phyloP scores from a whole-genome alignment of 495 filamentous ascomycete genomes.

The Daldinia vernicosa region DNA sequence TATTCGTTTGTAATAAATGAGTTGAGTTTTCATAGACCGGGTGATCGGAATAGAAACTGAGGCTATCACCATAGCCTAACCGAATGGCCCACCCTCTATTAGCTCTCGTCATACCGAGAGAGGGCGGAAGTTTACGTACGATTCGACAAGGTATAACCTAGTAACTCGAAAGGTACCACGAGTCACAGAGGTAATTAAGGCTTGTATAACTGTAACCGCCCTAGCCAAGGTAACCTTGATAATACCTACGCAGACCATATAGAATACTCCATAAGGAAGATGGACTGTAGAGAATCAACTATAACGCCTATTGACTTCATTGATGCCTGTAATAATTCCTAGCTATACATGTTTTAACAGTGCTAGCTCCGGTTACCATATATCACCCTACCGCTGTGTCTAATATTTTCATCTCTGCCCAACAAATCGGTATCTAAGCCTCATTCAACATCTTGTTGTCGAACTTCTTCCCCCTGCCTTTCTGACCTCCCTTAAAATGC shows the following conservation, averaged over 20 bases:
- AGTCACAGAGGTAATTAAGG: background rate
- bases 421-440: background rate
- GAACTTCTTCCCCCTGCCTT: constrained; percentile 63
- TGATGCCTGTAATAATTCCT: background rate
- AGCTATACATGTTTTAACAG: background rate
- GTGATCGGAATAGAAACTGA: background rate
- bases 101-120: background rate
- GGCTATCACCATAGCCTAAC: background rate
- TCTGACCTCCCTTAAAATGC: constrained; percentile 85
- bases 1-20: background rate
- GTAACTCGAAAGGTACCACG: background rate
- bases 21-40: background rate
- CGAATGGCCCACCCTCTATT: background rate
- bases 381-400: background rate
- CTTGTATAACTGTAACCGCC: background rate
- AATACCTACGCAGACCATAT: background rate
- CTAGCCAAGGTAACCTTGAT: background rate
- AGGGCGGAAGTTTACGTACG: background rate
- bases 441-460: constrained; percentile 46
- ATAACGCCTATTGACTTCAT: background rate
- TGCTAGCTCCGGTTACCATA: background rate
- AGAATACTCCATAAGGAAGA: background rate
- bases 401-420: background rate
- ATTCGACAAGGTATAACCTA: background rate
- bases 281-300: background rate